phyloP scores from a whole-genome alignment of 2,329 filamentous ascomycete species.

The Hypoxylon sp. region DNA sequence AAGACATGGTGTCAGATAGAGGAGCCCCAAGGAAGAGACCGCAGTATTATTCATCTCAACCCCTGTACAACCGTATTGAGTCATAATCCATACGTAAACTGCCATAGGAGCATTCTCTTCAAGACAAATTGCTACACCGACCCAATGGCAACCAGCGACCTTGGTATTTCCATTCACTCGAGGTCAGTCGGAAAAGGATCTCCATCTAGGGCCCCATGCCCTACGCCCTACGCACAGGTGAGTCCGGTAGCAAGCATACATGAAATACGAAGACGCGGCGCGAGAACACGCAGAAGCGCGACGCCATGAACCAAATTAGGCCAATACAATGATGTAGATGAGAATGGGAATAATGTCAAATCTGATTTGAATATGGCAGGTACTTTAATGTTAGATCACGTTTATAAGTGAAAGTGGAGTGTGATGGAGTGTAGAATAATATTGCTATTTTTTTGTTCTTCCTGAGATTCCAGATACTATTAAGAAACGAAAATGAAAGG shows the following conservation, averaged over 20 bases:
- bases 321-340: background rate
- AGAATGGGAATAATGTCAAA: background rate
- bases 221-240: constrained; percentile 20
- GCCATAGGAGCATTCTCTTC: constrained; percentile 2
- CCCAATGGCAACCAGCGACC: constrained; percentile 2
- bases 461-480: constrained; percentile 40
- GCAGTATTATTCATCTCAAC: constrained; percentile 14
- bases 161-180: constrained; percentile 4
- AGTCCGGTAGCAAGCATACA: constrained; percentile 32
- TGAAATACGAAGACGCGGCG: constrained; percentile 23
- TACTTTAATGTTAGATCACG: constrained; percentile 10
- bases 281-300: constrained; percentile 2
- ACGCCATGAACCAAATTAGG: background rate
- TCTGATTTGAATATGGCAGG: background rate
- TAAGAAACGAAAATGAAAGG: constrained; percentile 36
- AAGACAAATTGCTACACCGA: constrained; percentile 16
- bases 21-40: constrained; percentile 16
- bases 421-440: constrained; percentile 23
- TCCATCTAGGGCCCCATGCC: constrained; percentile 22
- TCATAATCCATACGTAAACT: constrained; percentile 21
- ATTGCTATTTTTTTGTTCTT: constrained; percentile 38
- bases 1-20: constrained; percentile 14
- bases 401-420: constrained; percentile 2
- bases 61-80: constrained; percentile 23
- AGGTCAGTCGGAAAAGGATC: constrained; percentile 9